A percentile compares a stretch with the other conserved stretches of the same genome.
Conservation (phyloP, 192 early-diverging fungal species). For the Spinellus fusiger region DNA sequence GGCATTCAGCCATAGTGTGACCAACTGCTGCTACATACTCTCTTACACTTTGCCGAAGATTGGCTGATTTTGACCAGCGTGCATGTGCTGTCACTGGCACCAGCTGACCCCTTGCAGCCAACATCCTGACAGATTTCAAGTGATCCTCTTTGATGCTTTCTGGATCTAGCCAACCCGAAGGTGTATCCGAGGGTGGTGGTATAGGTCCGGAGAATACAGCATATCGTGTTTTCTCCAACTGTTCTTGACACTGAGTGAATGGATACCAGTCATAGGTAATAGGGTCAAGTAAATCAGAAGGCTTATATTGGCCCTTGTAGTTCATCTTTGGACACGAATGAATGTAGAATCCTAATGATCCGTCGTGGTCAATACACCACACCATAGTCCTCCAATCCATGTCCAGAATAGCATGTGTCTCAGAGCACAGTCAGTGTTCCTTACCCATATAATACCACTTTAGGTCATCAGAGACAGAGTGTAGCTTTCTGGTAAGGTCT, state of each 20-base stretch:
- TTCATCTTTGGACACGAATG: slow-evolving; percentile 89
- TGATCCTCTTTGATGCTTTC: neutral
- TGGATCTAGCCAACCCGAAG: slow-evolving; percentile 10
- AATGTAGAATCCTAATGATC: slow-evolving; percentile 75
- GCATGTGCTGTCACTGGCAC: neutral
- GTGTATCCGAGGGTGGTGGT: neutral
- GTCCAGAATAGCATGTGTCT: neutral
- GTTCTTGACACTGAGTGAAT: slow-evolving; percentile 39
- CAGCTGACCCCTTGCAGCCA: neutral
- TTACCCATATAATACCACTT: slow-evolving; percentile 91
- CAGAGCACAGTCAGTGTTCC: neutral
- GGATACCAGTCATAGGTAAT: slow-evolving; percentile 48
- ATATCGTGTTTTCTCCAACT: slow-evolving; percentile 49
- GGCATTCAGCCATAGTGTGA: neutral
- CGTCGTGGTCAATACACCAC: neutral
- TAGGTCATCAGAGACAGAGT: slow-evolving; percentile 38
- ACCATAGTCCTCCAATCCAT: neutral
- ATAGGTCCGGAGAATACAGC: slow-evolving; percentile 34
- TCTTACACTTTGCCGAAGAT: neutral
- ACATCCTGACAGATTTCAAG: neutral
- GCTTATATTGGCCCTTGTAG: slow-evolving; percentile 87
- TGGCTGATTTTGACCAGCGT: neutral
- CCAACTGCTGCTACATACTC: neutral
- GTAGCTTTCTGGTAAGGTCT: slow-evolving; percentile 48
- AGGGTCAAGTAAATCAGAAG: slow-evolving; percentile 78